Conservation (phyloP, 2,329 filamentous ascomycete species). For the Phialemonium atrogriseum region DNA sequence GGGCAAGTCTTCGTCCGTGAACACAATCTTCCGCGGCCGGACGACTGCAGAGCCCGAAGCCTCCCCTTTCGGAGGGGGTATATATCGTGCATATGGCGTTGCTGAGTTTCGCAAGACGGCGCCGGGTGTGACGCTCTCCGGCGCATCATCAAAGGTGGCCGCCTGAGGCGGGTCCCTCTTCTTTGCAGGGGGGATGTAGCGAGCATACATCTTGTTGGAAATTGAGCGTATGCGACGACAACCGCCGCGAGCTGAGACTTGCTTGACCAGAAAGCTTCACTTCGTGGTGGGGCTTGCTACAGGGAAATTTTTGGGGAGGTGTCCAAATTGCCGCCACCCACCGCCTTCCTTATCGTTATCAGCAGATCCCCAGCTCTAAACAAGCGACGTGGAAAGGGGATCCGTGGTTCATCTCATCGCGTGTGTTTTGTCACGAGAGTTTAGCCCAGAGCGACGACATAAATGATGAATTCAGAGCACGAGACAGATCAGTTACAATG, state of each 20-base stretch:
- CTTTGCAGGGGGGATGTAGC: conserved; percentile 31
- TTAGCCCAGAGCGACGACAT: conserved; percentile 1
- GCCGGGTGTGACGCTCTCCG: too few relatives aligned
- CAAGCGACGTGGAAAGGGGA: too few relatives aligned
- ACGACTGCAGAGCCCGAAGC: too few relatives aligned
- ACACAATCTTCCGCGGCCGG: conserved; percentile 2
- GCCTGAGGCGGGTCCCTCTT: conserved; percentile 8
- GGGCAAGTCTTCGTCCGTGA: conserved; percentile 5
- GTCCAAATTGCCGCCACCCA: conserved; percentile 4
- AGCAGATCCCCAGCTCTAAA: too few relatives aligned
- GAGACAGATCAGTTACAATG: conserved; percentile 27
- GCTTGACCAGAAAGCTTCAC: conserved; percentile 8
- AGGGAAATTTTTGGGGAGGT: neutral
- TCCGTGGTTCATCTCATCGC: too few relatives aligned
- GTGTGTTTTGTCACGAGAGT: too few relatives aligned
- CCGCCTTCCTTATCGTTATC: conserved; percentile 9
- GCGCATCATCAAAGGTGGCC: too few relatives aligned
- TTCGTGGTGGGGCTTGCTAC: too few relatives aligned
- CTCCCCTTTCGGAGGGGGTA: conserved; percentile 1
- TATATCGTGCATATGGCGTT: conserved; percentile 1
- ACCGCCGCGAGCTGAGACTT: conserved; percentile 11
- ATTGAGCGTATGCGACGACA: conserved; percentile 4
- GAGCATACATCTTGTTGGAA: conserved; percentile 27
- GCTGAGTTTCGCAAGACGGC: too few relatives aligned
- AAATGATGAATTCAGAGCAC: neutral